Base-by-base conservation (phyloP, 306 rosid species). In the Quercus glauca region DNA sequence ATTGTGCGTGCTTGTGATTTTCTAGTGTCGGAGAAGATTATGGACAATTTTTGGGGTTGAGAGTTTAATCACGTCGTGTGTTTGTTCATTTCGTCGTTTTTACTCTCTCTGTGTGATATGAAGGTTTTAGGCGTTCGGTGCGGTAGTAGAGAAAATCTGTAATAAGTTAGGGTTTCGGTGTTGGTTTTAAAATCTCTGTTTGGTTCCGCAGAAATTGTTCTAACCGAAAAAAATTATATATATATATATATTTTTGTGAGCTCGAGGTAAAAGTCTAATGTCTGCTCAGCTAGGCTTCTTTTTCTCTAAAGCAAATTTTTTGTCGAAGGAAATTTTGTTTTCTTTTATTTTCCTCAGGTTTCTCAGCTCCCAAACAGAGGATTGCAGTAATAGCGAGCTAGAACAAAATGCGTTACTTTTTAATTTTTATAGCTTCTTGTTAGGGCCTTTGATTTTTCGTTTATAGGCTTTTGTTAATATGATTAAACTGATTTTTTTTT, bases 191-290 rank as follows among this genome's bases (percentile, higher is more conserved):
- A 55, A 19, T 23, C 67, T 31, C 74, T 53, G 73, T 53, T 64
- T 64, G 71, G 69, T 64, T 55, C 41, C 18, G 4, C 35, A 26
- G 73, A 79, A 72, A 61, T 56, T 49, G 73, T 71, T 57, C 29
- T 10, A 59, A 70, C 10, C 21, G 2, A 18, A 25, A 31, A 21
- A 11, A 28, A 2, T 26, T 10, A 13, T 37, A 4, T 11, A 1
- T 20, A 3, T 63, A 5, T 4, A 17, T 11, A 10, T 26, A 12
- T 14, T 67, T 19, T 8, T 7, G 4, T 23, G 15, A 31, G 45
- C 7, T 71, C 43, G 55, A 41, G 37, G 55, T 26, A 19, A 49
- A 26, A 12, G 63, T 78, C 15, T 28, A 43, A 20, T 70, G 19
- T 21, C 57, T 45, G 23, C 74, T 21, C 33, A 20, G 55, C 57